These are phyloP conservation scores for Bjerkandera adusta DNA, from an alignment of 1,284 basidiomycete genomes.

Conservation along the genomic window DNA sequence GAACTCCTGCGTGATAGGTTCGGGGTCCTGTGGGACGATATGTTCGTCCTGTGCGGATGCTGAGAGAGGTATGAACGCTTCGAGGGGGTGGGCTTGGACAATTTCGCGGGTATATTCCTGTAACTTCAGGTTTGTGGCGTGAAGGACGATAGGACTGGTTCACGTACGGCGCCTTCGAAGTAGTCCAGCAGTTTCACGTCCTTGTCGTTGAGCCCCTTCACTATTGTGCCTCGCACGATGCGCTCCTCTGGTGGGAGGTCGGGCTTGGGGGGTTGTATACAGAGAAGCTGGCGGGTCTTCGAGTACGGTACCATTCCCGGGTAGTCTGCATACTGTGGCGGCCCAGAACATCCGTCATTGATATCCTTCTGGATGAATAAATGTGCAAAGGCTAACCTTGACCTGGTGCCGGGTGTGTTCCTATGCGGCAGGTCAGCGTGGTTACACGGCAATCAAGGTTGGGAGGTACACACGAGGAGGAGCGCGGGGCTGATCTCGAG, in stretches of 20 bases:
- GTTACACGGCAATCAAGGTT: slow-evolving; percentile 1
- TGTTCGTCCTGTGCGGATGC: slow-evolving; percentile 13
- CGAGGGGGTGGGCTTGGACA: slow-evolving; percentile 56
- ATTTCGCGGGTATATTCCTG: slow-evolving; percentile 70
- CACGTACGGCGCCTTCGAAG: slow-evolving; percentile 79
- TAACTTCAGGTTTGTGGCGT: background rate
- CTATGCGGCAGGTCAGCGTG: slow-evolving; percentile 68
- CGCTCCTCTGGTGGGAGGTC: slow-evolving; percentile 48
- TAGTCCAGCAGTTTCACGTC: slow-evolving; percentile 66
- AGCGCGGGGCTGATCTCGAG: slow-evolving; percentile 48
- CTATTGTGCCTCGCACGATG: slow-evolving; percentile 69
- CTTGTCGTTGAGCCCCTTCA: slow-evolving; percentile 54
- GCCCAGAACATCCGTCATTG: background rate
- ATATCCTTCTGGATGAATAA: background rate
- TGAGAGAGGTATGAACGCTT: slow-evolving; percentile 35
- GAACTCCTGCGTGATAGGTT: slow-evolving; percentile 36
- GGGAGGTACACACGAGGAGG: slow-evolving; percentile 36
- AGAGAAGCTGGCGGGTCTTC: slow-evolving; percentile 42
- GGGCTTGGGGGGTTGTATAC: slow-evolving; percentile 19
- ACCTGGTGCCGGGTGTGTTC: slow-evolving; percentile 78
- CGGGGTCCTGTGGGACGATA: slow-evolving; percentile 39
- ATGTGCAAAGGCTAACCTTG: slow-evolving; percentile 27
- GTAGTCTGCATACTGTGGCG: slow-evolving; percentile 63
- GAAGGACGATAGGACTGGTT: background rate
- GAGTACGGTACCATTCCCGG: slow-evolving; percentile 69